A percentile compares a stretch with the other conserved stretches of the same genome.
These are phyloP conservation scores for Fomes fomentarius DNA, from an alignment of 1,284 basidiomycete genomes.

Conservation along the genomic window DNA sequence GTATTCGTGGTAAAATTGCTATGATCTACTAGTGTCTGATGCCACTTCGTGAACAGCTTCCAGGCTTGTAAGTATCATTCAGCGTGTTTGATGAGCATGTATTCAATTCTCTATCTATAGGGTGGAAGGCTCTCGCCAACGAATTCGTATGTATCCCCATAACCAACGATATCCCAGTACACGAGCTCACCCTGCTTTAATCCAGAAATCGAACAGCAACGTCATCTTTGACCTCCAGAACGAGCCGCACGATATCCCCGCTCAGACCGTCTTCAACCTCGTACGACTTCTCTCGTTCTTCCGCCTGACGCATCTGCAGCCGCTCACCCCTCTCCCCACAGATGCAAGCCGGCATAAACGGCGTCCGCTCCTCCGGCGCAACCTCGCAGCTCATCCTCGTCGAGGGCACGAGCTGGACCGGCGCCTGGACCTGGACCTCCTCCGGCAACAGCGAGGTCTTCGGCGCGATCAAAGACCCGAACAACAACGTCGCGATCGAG, in stretches of 20 bases:
- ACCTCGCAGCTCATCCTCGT: conserved; percentile 52
- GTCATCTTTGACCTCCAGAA: conserved; percentile 70
- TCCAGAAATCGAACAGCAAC: conserved; percentile 50
- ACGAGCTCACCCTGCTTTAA: background rate
- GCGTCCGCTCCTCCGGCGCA: conserved; percentile 61
- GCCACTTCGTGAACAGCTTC: conserved; percentile 49
- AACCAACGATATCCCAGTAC: background rate
- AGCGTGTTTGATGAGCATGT: background rate
- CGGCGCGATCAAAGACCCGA: conserved; percentile 55
- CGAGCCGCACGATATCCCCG: conserved; percentile 60
- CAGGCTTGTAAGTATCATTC: conserved; percentile 34
- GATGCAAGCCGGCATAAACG: conserved; percentile 68
- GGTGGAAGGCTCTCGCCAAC: conserved; percentile 58
- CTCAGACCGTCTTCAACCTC: conserved; percentile 46
- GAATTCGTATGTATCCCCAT: conserved; percentile 48
- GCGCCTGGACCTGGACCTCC: conserved; percentile 50
- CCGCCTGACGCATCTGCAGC: background rate
- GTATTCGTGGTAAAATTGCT: conserved; percentile 23
- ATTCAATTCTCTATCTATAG: conserved; percentile 30
- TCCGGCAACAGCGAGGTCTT: conserved; percentile 61
- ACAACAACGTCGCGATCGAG: conserved; percentile 64
- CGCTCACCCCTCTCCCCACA: conserved; percentile 19
- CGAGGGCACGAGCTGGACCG: conserved; percentile 48
- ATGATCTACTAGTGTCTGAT: background rate
- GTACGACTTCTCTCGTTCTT: no score